phyloP scores from a whole-genome alignment of 1,284 basidiomycete species.

The Cutaneotrichosporon cutaneum region DNA sequence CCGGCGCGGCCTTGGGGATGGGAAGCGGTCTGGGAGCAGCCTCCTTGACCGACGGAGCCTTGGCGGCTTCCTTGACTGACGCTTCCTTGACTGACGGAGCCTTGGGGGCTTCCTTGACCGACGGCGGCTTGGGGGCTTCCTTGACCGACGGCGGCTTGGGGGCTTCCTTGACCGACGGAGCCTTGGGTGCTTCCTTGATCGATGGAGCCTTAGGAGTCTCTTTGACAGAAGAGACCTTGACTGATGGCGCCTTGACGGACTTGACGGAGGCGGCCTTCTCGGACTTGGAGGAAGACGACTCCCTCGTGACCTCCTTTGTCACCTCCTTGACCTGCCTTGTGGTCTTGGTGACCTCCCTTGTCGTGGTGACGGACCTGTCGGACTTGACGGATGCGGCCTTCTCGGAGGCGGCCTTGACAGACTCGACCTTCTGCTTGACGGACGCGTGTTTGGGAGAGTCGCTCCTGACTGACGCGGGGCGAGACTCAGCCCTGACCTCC shows the following conservation, averaged over 20 bases:
- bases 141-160: neutral
- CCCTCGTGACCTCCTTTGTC: neutral
- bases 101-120: neutral
- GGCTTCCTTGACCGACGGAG: neutral
- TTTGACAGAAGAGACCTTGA: neutral
- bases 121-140: neutral
- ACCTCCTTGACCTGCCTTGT: neutral
- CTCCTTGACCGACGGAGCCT: neutral
- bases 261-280: neutral
- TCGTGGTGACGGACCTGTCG: neutral
- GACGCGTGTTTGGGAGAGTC: neutral
- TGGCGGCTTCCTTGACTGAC: neutral
- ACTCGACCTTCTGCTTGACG: conserved; percentile 2
- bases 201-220: neutral
- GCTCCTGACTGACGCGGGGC: neutral
- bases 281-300: neutral
- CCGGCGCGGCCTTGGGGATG: neutral
- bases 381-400: neutral
- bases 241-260: neutral
- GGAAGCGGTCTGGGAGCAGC: neutral
- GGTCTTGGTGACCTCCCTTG: neutral
- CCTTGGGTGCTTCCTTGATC: no score
- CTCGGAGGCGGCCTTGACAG: neutral
- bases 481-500: neutral
- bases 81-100: neutral